These are phyloP conservation scores for Saccharomycodes ludwigii DNA, from an alignment of 805 yeast species.

Conservation along the genomic window DNA sequence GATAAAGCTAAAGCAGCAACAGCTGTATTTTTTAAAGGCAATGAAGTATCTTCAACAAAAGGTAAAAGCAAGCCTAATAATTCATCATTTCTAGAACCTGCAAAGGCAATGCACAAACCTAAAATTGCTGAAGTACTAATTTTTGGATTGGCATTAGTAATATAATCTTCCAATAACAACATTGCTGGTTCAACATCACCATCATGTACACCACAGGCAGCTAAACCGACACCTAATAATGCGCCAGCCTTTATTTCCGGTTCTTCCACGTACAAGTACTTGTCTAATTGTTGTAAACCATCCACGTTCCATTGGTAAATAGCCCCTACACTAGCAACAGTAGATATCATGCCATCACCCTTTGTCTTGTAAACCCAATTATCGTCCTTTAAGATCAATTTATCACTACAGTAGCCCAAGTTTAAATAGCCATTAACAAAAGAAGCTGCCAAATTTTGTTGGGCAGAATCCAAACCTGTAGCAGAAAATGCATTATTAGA, in stretches of 20 bases:
- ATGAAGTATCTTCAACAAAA: constrained; percentile 62
- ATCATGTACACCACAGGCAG: constrained; percentile 86
- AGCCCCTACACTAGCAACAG: constrained; percentile 86
- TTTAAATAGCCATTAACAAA: constrained; percentile 88
- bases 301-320: constrained; percentile 88
- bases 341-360: constrained; percentile 80
- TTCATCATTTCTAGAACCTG: constrained; percentile 85
- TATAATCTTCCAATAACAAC: constrained; percentile 74
- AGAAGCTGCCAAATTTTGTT: constrained; percentile 89
- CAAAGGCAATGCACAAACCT: constrained; percentile 89
- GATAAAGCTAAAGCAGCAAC: constrained; percentile 88
- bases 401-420: constrained; percentile 83
- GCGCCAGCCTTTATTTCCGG: constrained; percentile 94
- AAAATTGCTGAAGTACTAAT: constrained; percentile 73
- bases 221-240: constrained; percentile 84
- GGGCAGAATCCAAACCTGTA: constrained; percentile 68
- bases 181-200: constrained; percentile 84
- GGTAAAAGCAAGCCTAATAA: constrained; percentile 69
- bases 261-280: constrained; percentile 74
- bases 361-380: constrained; percentile 88
- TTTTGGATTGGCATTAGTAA: constrained; percentile 47
- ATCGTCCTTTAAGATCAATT: constrained; percentile 63
- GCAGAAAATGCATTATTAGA: constrained; percentile 41
- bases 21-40: constrained; percentile 67
- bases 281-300: constrained; percentile 83